Conservation (phyloP, 2,329 filamentous ascomycete genomes). For the Ascosphaera aggregata region DNA sequence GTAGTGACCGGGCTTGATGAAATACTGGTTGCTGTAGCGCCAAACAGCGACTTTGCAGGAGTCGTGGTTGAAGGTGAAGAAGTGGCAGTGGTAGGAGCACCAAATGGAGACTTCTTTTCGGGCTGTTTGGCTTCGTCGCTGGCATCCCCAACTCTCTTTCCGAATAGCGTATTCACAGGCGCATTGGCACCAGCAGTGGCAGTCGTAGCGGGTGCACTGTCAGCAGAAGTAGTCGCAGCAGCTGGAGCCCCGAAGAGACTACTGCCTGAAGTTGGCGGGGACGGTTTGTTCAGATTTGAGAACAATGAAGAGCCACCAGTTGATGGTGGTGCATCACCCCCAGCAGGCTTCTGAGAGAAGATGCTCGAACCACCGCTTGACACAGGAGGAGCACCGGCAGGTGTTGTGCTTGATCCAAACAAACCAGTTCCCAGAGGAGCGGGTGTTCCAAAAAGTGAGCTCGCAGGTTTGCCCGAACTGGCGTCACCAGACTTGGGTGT, state of each 20-base stretch:
- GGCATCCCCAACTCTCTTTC: not conserved
- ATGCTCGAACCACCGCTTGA: conserved; percentile 5
- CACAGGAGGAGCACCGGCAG: conserved; percentile 10
- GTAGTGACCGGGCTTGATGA: no score
- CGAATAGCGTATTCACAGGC: not conserved
- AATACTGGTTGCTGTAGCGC: conserved; percentile 11
- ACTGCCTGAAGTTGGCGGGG: not conserved
- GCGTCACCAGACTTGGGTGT: not conserved
- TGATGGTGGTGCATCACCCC: not conserved
- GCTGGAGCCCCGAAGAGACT: conserved; percentile 1
- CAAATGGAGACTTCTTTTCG: not conserved
- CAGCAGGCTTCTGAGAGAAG: conserved; percentile 4
- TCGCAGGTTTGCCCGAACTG: not conserved
- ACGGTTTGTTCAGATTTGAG: no score
- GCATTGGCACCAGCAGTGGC: not conserved
- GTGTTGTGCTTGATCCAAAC: conserved; percentile 7
- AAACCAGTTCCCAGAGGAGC: not conserved
- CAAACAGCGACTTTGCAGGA: not conserved
- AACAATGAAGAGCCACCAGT: no score
- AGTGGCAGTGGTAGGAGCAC: not conserved
- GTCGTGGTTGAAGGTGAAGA: not conserved
- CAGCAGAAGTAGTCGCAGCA: not conserved
- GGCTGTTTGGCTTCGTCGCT: not conserved
- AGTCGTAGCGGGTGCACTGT: not conserved
- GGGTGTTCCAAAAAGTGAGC: not conserved